Evolutionary conservation across 306 rosid genomes (phyloP), one percentile per base, ranked within the genome.

Genomic region (Gastrolobium bilobum): DNA sequence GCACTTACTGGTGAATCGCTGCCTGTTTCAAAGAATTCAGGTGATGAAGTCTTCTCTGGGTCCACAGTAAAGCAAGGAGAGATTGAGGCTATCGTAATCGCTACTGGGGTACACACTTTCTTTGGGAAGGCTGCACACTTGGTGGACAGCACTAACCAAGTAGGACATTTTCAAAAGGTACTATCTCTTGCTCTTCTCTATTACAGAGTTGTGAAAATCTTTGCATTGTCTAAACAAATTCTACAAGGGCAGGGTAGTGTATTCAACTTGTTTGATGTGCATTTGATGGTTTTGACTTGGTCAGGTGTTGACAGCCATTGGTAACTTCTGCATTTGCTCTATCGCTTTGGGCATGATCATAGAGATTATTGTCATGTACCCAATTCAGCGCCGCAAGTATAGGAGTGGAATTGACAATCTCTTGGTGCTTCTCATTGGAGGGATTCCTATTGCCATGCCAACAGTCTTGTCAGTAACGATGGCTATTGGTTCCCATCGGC

Each of bases 11-110:
- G 97, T 7, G 97, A 92, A 75, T 90, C 97, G 11, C 56, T 92
- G 86, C 97, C 97, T 0, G 91, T 79, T 10, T 63, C 93, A 1
- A 88, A 52, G 68, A 5, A 14, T 52, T 69, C 94, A 0, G 91
- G 97, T 5, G 88, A 88, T 54, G 94, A 90, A 84, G 91, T 88
- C 68, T 92, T 82, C 80, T 92, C 97, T 1, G 94, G 97, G 4
- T 90, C 94, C 78, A 92, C 97, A 0, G 97, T 92, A 34, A 92
- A 92, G 82, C 97, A 92, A 77, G 97, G 93, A 40, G 97, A 92
- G 86, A 73, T 92, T 70, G 94, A 92, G 86, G 97, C 97, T 29
- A 57, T 92, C 66, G 97, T 92, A n/a, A 88, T 90, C 31, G 97
- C 97, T 58, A 92, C 97, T 14, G 94, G 97, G 9, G 97, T 92